Evolutionary conservation across 441 rosid species (phyloP).

Genomic region (Hura crepitans): DNA sequence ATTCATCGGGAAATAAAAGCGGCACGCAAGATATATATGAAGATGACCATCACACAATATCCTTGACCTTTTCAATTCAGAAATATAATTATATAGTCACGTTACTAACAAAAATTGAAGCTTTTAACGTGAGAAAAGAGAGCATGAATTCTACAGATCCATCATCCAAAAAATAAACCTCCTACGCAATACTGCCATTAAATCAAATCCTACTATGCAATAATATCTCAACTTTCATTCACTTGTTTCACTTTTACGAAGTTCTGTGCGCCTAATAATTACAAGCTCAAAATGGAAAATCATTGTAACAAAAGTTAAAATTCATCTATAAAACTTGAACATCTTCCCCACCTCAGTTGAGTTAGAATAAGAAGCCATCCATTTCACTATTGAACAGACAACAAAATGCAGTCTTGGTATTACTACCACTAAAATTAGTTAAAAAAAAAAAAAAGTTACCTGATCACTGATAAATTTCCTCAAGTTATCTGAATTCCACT

Average conservation of each 20-base stretch:
- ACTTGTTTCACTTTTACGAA: background rate
- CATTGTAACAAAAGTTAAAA: background rate
- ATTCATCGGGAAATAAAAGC: background rate
- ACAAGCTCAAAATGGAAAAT: background rate
- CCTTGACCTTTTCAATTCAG: background rate
- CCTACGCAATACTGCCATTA: background rate
- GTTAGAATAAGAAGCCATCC: background rate
- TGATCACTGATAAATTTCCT: conserved; percentile 57
- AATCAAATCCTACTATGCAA: background rate
- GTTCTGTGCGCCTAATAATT: background rate
- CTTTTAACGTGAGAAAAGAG: background rate
- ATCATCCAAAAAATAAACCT: no score
- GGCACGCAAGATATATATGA: background rate
- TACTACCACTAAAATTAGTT: background rate
- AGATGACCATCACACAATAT: background rate
- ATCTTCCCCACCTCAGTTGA: background rate
- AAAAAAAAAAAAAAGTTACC: conserved; percentile 31
- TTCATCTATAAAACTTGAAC: background rate
- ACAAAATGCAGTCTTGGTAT: background rate
- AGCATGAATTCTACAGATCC: background rate
- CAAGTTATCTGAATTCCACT: conserved; percentile 58
- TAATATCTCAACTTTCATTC: background rate
- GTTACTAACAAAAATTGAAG: background rate
- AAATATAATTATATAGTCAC: background rate
- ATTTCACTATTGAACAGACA: background rate